These are phyloP conservation scores for Fragaria vesca DNA, from an alignment of 306 rosid species.

Conservation along the genomic window DNA sequence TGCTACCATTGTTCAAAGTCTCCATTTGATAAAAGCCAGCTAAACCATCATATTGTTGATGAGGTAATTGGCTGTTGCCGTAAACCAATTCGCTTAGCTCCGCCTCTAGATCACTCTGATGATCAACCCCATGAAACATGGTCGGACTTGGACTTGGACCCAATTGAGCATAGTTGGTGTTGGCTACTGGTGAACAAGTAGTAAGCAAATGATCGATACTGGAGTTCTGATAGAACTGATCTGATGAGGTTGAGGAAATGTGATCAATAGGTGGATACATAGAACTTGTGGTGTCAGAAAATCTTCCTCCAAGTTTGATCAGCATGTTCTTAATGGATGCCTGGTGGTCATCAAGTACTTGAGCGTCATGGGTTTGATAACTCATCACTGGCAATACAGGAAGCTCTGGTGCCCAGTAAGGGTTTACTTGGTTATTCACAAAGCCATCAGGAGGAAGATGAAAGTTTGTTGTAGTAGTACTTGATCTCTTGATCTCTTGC, in stretches of 20 bases:
- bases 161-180: constrained; percentile 22
- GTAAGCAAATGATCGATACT: constrained; percentile 16
- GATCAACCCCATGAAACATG: constrained; percentile 42
- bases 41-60: constrained; percentile 25
- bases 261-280: constrained; percentile 22
- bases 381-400: constrained; percentile 32
- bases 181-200: constrained; percentile 18
- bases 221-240: constrained; percentile 29
- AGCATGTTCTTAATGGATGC: constrained; percentile 42
- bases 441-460: constrained; percentile 7
- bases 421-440: constrained; percentile 23
- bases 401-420: constrained; percentile 41
- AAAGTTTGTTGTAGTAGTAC: not conserved
- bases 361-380: constrained; percentile 31
- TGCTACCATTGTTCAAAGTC: constrained; percentile 37
- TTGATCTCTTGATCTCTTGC: constrained; percentile 50
- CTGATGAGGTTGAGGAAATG: constrained; percentile 19
- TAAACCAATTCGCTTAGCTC: constrained; percentile 44
- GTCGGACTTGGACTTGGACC: constrained; percentile 9
- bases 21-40: constrained; percentile 49
- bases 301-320: constrained; percentile 48
- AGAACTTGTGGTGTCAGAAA: constrained; percentile 22
- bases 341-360: constrained; percentile 16
- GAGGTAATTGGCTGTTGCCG: constrained; percentile 23
- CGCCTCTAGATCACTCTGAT: constrained; percentile 25